Evolutionary conservation across 1,284 basidiomycete species (phyloP).

Genomic region (Peniophora sp.): DNA sequence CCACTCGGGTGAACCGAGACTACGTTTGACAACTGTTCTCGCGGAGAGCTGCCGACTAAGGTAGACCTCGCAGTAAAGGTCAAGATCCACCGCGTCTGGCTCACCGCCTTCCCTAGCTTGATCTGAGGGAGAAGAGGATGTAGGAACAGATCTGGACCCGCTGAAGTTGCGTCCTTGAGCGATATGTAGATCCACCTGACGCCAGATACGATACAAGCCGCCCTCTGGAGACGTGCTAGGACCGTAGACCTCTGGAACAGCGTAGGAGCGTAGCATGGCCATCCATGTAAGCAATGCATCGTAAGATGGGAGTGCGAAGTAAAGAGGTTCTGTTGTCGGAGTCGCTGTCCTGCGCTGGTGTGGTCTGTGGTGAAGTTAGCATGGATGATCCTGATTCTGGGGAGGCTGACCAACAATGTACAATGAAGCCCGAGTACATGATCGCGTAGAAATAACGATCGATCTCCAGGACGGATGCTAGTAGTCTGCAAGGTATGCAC

Average conservation of each 20-base stretch:
- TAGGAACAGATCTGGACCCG: not conserved
- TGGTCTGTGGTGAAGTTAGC: slow-evolving; percentile 22
- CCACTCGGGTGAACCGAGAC: slow-evolving; percentile 62
- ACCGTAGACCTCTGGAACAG: slow-evolving; percentile 71
- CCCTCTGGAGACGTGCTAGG: slow-evolving; percentile 47
- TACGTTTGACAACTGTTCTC: slow-evolving; percentile 65
- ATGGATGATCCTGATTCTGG: slow-evolving; percentile 1
- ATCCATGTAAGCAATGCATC: slow-evolving; percentile 65
- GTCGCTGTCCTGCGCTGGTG: slow-evolving; percentile 54
- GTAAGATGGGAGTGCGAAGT: slow-evolving; percentile 54
- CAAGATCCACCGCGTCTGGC: slow-evolving; percentile 40
- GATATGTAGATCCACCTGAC: slow-evolving; percentile 65
- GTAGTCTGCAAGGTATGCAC: slow-evolving; percentile 67
- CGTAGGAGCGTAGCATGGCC: slow-evolving; percentile 67
- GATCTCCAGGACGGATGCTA: slow-evolving; percentile 63
- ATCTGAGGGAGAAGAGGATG: not conserved
- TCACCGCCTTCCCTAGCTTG: slow-evolving; percentile 9
- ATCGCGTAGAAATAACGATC: slow-evolving; percentile 63
- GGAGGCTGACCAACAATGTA: slow-evolving; percentile 33
- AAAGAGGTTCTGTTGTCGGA: slow-evolving; percentile 55
- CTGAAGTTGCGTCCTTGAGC: slow-evolving; percentile 59
- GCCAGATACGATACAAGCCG: slow-evolving; percentile 78
- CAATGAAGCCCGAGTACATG: slow-evolving; percentile 66
- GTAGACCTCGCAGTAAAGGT: slow-evolving; percentile 64
- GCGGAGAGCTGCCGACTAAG: slow-evolving; percentile 59